These are phyloP conservation scores for Sporisorium exsertum DNA, from an alignment of 1,284 basidiomycete genomes.

Conservation along the genomic window DNA sequence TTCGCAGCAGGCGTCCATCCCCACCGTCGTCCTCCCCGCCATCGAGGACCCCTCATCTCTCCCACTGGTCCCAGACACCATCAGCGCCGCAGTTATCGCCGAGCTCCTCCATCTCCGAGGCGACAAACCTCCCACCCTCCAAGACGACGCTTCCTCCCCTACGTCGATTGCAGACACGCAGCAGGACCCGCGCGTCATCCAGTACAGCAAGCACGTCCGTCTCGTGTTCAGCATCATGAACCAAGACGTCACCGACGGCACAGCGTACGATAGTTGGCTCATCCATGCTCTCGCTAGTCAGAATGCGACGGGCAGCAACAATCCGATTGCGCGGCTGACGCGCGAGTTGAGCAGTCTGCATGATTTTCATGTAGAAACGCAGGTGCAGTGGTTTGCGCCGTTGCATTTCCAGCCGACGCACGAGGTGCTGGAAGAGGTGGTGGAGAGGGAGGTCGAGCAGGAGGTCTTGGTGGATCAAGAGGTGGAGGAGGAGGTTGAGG, in stretches of 20 bases:
- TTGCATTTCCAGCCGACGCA: constrained; percentile 81
- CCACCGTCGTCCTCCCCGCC: constrained; percentile 12
- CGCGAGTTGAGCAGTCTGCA: constrained; percentile 73
- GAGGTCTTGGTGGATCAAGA: constrained; percentile 44
- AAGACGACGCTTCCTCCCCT: neutral
- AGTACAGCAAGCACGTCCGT: constrained; percentile 57
- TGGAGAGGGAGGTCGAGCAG: constrained; percentile 28
- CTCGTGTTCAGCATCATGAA: constrained; percentile 66
- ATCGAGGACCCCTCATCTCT: constrained; percentile 5
- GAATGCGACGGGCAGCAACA: neutral
- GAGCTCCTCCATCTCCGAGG: constrained; percentile 29
- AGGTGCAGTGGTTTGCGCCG: constrained; percentile 91
- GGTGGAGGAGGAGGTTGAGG: constrained; percentile 30
- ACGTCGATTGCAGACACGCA: constrained; percentile 13
- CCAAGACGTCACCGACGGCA: constrained; percentile 51
- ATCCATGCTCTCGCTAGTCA: constrained; percentile 23
- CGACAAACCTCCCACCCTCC: constrained; percentile 5
- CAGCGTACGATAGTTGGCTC: constrained; percentile 31
- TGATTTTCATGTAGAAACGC: constrained; percentile 92
- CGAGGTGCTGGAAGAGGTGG: constrained; percentile 66
- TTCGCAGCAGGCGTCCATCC: neutral
- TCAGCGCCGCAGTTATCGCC: constrained; percentile 37
- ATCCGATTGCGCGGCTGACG: constrained; percentile 32
- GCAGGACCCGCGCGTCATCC: constrained; percentile 54
- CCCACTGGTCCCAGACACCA: constrained; percentile 29